Base-by-base conservation (phyloP, 106 monocot species). In the Allium fistulosum region DNA sequence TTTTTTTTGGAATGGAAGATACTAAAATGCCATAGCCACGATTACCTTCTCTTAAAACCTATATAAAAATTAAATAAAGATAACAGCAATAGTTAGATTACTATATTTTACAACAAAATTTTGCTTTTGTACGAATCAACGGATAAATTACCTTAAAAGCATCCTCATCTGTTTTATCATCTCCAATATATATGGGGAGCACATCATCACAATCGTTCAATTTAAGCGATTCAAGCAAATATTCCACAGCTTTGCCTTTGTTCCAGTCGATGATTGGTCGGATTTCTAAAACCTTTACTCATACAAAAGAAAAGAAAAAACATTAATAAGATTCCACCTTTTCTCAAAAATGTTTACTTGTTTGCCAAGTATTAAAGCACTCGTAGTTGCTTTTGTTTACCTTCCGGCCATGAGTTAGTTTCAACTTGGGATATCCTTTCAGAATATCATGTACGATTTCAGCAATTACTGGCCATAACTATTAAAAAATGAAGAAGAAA, bases 181-280 rank as follows among this genome's bases (percentile, higher is more conserved):
- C 94, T 11, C 94, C 94, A 53, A 94, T 67, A 63, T 84, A 87
- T 49, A 94, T 87, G 3, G 94, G 80, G 57, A 94, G 74, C 26
- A 90, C 94, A 65, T 84, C 76, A 17, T 80, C 80, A 7, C 74
- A 63, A 55, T 87, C 57, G 48, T 11, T 63, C 15, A 87, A 84
- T 12, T 63, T 84, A 47, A 94, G 82, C 15, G 94, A 94, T 56
- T 94, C 86, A 51, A 94, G 94, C 73, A 94, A 62, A 74, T 90
- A 94, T 49, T 90, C 84, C 9, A 94, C 94, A 18, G 94, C 94
- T 49, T 90, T 94, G 4, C 94, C 94, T 75, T 94, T 94, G 68
- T 90, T 82, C 94, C 94, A 94, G 17, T 86, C 82, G 37, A 94
- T 90, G 13, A 82, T 71, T 50, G 94, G 94, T 53, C 94, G 94